phyloP scores from a whole-genome alignment of 225 moss, liverwort and hornwort genomes.

The Ulota crispa region DNA sequence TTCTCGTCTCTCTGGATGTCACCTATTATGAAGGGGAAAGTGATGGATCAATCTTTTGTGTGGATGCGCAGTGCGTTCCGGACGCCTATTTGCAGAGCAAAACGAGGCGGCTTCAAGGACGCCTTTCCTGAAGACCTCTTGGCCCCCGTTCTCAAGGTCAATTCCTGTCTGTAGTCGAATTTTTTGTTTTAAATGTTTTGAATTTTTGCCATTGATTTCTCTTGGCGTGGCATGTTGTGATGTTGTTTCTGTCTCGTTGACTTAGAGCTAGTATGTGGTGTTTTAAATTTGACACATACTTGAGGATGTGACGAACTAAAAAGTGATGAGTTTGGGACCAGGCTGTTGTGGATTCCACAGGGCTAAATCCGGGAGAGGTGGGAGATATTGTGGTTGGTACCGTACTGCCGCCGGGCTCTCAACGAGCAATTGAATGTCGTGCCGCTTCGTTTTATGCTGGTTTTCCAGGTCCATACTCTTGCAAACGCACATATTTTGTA shows the following conservation, averaged over 20 bases:
- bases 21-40: background rate
- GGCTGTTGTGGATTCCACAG: slow-evolving; percentile 61
- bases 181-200: background rate
- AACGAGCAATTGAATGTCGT: slow-evolving; percentile 64
- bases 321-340: slow-evolving; percentile 6
- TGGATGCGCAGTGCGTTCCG: slow-evolving; percentile 18
- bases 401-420: slow-evolving; percentile 62
- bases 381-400: slow-evolving; percentile 71
- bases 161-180: background rate
- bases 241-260: background rate
- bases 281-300: background rate
- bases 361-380: slow-evolving; percentile 56
- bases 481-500: background rate
- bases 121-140: slow-evolving; percentile 64
- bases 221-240: background rate
- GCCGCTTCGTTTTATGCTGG: slow-evolving; percentile 69
- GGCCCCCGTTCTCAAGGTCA: slow-evolving; percentile 59
- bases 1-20: background rate
- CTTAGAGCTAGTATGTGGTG: background rate
- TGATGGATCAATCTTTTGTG: background rate
- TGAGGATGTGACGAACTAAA: background rate
- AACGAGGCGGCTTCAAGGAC: slow-evolving; percentile 69
- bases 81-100: slow-evolving; percentile 50
- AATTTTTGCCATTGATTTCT: background rate
- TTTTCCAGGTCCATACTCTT: slow-evolving; percentile 36